Base-by-base conservation (phyloP, 768 basidiomycete genomes). In the Punctularia strigosozonata region DNA sequence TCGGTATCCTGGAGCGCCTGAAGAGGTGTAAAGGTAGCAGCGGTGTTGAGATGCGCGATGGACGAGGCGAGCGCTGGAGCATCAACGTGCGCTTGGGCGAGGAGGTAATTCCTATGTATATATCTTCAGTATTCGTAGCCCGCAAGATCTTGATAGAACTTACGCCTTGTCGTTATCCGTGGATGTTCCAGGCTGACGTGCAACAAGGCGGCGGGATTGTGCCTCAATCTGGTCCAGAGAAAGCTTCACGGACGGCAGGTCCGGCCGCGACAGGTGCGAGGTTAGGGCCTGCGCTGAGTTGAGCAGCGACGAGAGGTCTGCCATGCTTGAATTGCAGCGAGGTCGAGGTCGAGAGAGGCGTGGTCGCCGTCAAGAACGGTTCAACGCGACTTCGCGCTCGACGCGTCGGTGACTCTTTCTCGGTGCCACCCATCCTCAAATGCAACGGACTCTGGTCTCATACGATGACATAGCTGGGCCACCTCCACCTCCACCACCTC, bases 191-290 rank as follows among this genome's bases (percentile, higher is more conserved):
- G 75, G 72, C 50, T 83, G 80, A 31, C 78, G 72, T 18, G 83
- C 75, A 4, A 84, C 79, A 19, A 97, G 77, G 30, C 82, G 71
- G 15, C 90, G 73, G 2, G 88, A 91, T 61, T 94, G 89, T 0
- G 83, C 79, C 57, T 98, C 94, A 45, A 99, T 85, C 63, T 97
- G 89, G 58, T 94, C 91, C 23, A 98, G 71, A 2, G 89, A 87
- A 40, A 94, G 78, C 40, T 84, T 76, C 31, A 99, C 80, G 3
- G 83, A 73, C 8, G 94, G 94, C 2, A 98, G 65, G 49, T 95
- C 89, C 4, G 80, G 80, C 31, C 74, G 69, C 3, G 77, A 71
- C 21, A 90, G 62, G 55, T 90, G 85, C 0, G 80, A 76, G 7
- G 79, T 88, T 25, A 91, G 72, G 20, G 73, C 73, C 51, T 71